Percentiles rank a stretch among this genome's conserved stretches.
phyloP scores from a whole-genome alignment of 257 asterid genomes.

The Capsicum rhomboideum region DNA sequence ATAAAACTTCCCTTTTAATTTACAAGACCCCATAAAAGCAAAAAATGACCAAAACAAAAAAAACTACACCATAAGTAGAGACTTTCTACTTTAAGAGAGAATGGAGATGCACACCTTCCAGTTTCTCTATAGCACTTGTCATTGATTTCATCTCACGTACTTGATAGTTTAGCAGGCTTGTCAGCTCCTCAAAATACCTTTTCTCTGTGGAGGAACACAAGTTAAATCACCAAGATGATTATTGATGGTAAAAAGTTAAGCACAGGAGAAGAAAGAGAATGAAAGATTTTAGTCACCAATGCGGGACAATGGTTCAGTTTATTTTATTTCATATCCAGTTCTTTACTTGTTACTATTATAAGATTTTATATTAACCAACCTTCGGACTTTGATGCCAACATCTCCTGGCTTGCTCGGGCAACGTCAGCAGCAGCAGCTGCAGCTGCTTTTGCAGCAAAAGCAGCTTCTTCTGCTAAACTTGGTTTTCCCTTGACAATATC shows the following conservation, averaged over 20 bases:
- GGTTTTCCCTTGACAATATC: slow-evolving; percentile 38
- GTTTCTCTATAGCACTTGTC: slow-evolving; percentile 58
- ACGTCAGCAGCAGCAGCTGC: slow-evolving; percentile 94
- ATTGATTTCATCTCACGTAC: slow-evolving; percentile 82
- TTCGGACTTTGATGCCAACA: slow-evolving; percentile 60
- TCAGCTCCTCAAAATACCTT: slow-evolving; percentile 76
- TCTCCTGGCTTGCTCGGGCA: slow-evolving; percentile 89
- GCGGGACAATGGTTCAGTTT: neutral
- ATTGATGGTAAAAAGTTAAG: neutral
- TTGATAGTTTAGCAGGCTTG: slow-evolving; percentile 60
- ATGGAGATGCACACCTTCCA: slow-evolving; percentile 43
- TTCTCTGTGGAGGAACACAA: slow-evolving; percentile 52
- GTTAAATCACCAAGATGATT: slow-evolving; percentile 1
- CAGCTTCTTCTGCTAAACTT: slow-evolving; percentile 75
- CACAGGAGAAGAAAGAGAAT: neutral
- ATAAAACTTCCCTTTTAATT: neutral
- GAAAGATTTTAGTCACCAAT: neutral
- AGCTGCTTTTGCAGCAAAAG: slow-evolving; percentile 86
- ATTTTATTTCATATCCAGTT: neutral
- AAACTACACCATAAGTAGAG: neutral
- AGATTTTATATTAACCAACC: slow-evolving; percentile 28
- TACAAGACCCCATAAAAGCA: neutral
- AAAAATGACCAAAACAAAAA: neutral
- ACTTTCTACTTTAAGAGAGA: neutral
- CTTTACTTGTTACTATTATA: neutral